Base-by-base conservation (phyloP, 768 basidiomycete genomes). In the Wakefieldia striispora region DNA sequence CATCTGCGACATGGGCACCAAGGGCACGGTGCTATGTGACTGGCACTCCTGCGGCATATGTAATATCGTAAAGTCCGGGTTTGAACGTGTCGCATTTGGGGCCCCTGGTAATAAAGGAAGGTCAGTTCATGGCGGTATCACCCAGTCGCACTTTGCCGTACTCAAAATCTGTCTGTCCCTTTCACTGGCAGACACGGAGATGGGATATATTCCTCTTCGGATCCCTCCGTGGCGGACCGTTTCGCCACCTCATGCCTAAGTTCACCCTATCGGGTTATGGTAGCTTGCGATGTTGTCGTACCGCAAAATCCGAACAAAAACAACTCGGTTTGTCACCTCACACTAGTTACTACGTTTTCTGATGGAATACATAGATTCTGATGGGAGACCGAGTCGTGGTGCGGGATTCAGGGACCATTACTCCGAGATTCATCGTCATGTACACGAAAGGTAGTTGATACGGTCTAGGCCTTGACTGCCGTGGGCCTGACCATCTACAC, bases 1-100 rank as follows among this genome's bases (percentile, higher is more conserved):
- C 57, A 82, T 86, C 36, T 86, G 84, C 68, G 81, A 86, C 61
- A 67, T 86, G 52, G 84, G 84, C 8, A 72, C 73, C 14, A 81
- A 80, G 51, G 75, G 75, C 27, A 61, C 73, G 4, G 58, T 60
- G 1, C 60, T 83, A 17, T 86, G 84, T 65, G 72, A 71, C 53
- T 81, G 80, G 68, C 73, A 68, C 41, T 84, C 84, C 23, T 86
- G 84, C 53, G 83, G 84, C 3, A 81, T 85, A 51, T 86, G 84
- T 61, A 73, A 70, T 53, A 75, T 80, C 27, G 72, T 78, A 43
- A 80, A 78, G 60, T 81, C 83, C 10, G 72, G 72, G 6, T 86
- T 86, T 66, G 72, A 70, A 31, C 60, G 70, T 5, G 75, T 84
- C 49, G 83, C 80, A 2, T 86, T 85, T 53, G 82, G 80, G 9